Conservation (phyloP, 306 rosid genomes). For the Ammopiptanthus mongolicus region DNA sequence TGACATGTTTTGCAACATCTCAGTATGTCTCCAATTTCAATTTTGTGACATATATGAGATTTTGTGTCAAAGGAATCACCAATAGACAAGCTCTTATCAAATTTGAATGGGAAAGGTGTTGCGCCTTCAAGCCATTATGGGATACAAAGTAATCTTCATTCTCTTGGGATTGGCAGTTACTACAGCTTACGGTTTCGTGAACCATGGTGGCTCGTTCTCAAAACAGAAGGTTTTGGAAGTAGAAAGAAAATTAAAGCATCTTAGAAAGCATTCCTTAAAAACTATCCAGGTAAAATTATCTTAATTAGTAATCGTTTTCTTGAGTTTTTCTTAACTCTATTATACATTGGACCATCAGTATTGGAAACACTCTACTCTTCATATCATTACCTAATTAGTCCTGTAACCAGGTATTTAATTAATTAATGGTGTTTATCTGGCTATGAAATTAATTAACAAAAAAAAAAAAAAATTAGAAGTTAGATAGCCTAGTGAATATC, state of each 20-base stretch:
- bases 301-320: background rate
- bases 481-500: background rate
- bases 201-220: constrained; percentile 24
- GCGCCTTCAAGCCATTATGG: background rate
- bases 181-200: constrained; percentile 11
- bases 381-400: background rate
- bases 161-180: constrained; percentile 23
- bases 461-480: background rate
- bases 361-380: background rate
- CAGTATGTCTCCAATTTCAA: background rate
- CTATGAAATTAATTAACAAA: background rate
- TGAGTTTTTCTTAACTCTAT: background rate
- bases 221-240: constrained; percentile 35
- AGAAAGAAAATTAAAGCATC: constrained; percentile 43
- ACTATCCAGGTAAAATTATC: constrained; percentile 38
- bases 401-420: no score
- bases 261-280: constrained; percentile 42
- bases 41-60: background rate
- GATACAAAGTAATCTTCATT: constrained; percentile 14
- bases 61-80: background rate
- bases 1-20: background rate
- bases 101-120: constrained; percentile 14
- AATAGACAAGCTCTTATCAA: background rate
- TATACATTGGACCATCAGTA: background rate
- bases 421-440: background rate